Base-by-base conservation (phyloP, 2,329 filamentous ascomycete species). In the Anisogramma anomala region DNA sequence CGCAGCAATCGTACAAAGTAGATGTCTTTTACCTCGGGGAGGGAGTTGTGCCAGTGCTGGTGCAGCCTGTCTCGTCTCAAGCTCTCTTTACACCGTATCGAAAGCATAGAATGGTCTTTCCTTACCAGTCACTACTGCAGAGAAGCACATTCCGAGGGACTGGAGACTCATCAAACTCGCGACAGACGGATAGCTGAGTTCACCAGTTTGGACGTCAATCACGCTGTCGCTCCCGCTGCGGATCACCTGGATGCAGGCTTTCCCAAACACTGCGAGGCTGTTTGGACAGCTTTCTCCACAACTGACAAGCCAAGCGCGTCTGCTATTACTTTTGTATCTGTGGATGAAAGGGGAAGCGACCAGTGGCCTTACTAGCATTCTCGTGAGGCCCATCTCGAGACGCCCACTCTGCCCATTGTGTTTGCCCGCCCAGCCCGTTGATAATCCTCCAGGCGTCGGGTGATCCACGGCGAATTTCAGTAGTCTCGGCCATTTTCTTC, bases 401-500 rank as follows among this genome's bases (percentile, higher is more conserved):
- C n/a, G n/a, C n/a, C n/a, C n/a, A n/a, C n/a, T 22, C 25, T n/a
- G 9, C 14, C 28, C 15, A 13, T 13, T 27, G 10, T 33, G 10
- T 22, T 17, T 9, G 19, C 14, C 11, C 10, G n/a, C 28, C 3
- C 30, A 17, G 33, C 33, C 28, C 44, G 37, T 46, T 33, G 41
- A 39, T 19, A 41, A 31, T 43, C 36, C 41, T 43, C 43, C 44
- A 33, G 22, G 28, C 26, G 33, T 35, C 41, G 40, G 36, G 23
- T 46, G 43, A 39, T 46, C 37, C 40, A 34, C 42, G 31, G 28
- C 42, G 19, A 39, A 18, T 35, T 34, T 39, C 45, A 39, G 42
- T 48, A 48, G 45, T 45, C 34, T 42, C 42, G 39, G 39, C 36
- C n/a, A n/a, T n/a, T n/a, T n/a, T n/a, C n/a, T n/a, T n/a, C n/a